Evolutionary conservation across 2,329 filamentous ascomycete genomes (phyloP), one percentile per base, ranked within the genome.

Genomic region (Fusarium albosuccineum): DNA sequence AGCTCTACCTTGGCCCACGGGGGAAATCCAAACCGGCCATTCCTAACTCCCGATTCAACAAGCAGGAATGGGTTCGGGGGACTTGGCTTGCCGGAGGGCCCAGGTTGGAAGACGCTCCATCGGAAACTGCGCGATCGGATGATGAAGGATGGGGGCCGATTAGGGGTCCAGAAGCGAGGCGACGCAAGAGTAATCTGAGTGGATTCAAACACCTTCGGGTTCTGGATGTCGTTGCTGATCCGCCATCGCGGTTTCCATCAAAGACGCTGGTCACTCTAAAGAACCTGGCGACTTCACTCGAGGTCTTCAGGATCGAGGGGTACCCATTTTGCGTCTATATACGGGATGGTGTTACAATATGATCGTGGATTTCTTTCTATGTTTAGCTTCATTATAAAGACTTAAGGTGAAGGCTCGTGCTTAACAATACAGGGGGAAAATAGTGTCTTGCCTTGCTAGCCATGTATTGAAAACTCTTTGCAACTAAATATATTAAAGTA

Each of bases 1-100:
- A 64, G 5, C 54, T 65, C 33, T 60, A 64, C 33, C 9, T 64
- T 3, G 62, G 62, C 2, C 22, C 30, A 4, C 55, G 51, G 11
- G 10, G 6, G 3, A 14, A 4, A 17, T 29, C 6, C 16, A 39
- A 9, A 5, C 40, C 14, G 7, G 17, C n/a, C 40, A 14, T 33
- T 22, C 2, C 17, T 16, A 11, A 27, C 9, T 46, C 52, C n/a
- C 33, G 34, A 29, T 33, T 54, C 27, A 34, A 13, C 41, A 53
- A 26, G 9, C 30, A 42, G 16, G 60, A 64, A 56, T 64, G 60
- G 50, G 45, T 49, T 16, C 45, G 27, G 3, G 60, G 50, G 8
- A 27, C 34, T 7, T 65, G 50, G 62, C 7, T 51, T 29, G 4
- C 11, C 40, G 36, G 46, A 3, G 49, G 42, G 29, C 54, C 53